Evolutionary conservation across 2,329 filamentous ascomycete genomes (phyloP), one percentile per base, ranked within the genome.

Genomic region (Aureobasidium sp.): DNA sequence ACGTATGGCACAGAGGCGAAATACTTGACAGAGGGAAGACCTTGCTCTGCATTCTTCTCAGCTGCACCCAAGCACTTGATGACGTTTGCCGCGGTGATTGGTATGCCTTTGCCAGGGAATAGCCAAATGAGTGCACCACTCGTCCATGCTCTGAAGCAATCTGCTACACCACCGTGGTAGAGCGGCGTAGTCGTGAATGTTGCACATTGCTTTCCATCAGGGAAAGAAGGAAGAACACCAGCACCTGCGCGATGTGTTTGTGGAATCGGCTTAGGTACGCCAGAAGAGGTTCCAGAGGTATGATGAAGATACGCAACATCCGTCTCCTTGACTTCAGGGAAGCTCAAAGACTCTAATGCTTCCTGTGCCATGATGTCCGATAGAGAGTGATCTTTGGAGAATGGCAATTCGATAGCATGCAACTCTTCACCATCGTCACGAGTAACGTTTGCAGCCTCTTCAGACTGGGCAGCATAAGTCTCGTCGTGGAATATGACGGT

Each of bases 151-250:
- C 85, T 75, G 49, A 87, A 81, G 21, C 82, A 77, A 68, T 88
- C 86, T 1, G 85, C 83, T 9, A 86, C 77, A 0, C 85, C 86
- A 1, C 85, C 86, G 65, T 87, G 84, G 65, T 86, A 88, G 0
- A 88, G 74, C 0, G 86, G 85, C 3, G 85, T 88, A 0, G 84
- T 86, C 0, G 84, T 85, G 66, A 87, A 87, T 0, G 83, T 86
- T 0, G 83, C 80, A 2, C 73, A 68, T 3, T 72, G 57, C 0
- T 67, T 45, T 0, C 71, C 69, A 4, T 70, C 65, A 0, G 67
- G 65, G 9, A 86, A 77, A 3, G 70, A 70, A 8, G 83, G 83
- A 0, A 86, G 74, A 0, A 82, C 81, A 2, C 79, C 80, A 3
- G 84, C 77, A 3, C 79, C 82, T 11, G 76, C 81, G 49, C 76